These are phyloP conservation scores for Gossypium davidsonii DNA, from an alignment of 441 rosid genomes.

Conservation along the genomic window DNA sequence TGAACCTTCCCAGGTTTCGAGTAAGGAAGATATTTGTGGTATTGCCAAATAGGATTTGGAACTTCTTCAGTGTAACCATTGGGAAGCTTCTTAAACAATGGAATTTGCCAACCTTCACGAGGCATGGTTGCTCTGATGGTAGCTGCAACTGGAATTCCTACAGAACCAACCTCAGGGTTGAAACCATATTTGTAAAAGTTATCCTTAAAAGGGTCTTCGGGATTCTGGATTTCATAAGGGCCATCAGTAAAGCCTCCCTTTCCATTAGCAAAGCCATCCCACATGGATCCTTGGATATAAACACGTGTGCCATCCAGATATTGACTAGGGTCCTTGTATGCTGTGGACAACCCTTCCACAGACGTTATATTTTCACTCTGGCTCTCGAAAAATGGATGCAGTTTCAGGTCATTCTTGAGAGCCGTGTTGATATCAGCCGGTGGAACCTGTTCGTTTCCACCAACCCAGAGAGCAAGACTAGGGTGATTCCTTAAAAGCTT, in stretches of 20 bases:
- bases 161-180: conserved; percentile 97
- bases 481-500: conserved; percentile 93
- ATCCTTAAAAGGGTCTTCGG: conserved; percentile 81
- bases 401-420: conserved; percentile 64
- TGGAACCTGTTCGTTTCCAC: conserved; percentile 99
- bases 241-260: conserved; percentile 89
- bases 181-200: conserved; percentile 75
- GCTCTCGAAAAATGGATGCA: conserved; percentile 62
- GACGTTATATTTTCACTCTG: conserved; percentile 24
- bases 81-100: conserved; percentile 60
- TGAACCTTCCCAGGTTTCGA: conserved; percentile 83
- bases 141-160: conserved; percentile 96
- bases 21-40: conserved; percentile 90
- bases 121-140: conserved; percentile 98
- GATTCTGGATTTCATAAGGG: conserved; percentile 87
- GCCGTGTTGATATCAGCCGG: conserved; percentile 78
- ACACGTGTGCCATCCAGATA: conserved; percentile 88
- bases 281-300: conserved; percentile 91
- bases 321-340: conserved; percentile 56
- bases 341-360: conserved; percentile 15
- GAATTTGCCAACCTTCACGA: conserved; percentile 81
- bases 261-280: conserved; percentile 98
- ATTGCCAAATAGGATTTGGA: conserved; percentile 85
- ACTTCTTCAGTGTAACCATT: conserved; percentile 81
- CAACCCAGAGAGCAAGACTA: conserved; percentile 97